Evolutionary conservation across 2,329 filamentous ascomycete genomes (phyloP).

Genomic region (Cladosporium velox): DNA sequence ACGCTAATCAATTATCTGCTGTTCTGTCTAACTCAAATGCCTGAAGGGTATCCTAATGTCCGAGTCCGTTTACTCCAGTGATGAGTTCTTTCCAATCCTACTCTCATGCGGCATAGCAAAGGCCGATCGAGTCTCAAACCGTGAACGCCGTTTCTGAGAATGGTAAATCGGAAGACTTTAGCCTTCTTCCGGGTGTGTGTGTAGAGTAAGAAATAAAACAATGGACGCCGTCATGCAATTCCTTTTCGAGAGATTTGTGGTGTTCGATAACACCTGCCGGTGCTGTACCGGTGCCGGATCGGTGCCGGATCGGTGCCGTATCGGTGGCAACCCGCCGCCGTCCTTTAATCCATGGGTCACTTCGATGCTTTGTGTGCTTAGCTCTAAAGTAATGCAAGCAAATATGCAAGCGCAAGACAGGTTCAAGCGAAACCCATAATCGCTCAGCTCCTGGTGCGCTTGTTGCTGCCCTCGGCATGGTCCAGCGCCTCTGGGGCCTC

Average conservation of each 20-base stretch:
- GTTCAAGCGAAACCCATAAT: neutral
- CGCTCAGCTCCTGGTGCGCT: constrained; percentile 24
- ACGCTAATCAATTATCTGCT: constrained; percentile 6
- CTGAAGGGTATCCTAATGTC: constrained; percentile 6
- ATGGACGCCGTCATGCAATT: neutral
- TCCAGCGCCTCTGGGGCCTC: constrained; percentile 21
- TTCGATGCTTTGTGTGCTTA: neutral
- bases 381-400: neutral
- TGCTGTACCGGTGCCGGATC: neutral
- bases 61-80: neutral
- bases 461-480: constrained; percentile 15
- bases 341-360: neutral
- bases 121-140: neutral
- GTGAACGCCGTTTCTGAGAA: neutral
- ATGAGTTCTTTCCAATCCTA: neutral
- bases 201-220: neutral
- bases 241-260: neutral
- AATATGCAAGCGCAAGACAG: neutral
- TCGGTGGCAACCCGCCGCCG: neutral
- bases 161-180: neutral
- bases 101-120: neutral
- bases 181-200: neutral
- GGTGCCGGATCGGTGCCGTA: too few species aligned
- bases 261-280: neutral
- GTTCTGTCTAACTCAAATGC: neutral